Evolutionary conservation across 2,329 filamentous ascomycete species (phyloP).

Genomic region (Didymella pinodella): DNA sequence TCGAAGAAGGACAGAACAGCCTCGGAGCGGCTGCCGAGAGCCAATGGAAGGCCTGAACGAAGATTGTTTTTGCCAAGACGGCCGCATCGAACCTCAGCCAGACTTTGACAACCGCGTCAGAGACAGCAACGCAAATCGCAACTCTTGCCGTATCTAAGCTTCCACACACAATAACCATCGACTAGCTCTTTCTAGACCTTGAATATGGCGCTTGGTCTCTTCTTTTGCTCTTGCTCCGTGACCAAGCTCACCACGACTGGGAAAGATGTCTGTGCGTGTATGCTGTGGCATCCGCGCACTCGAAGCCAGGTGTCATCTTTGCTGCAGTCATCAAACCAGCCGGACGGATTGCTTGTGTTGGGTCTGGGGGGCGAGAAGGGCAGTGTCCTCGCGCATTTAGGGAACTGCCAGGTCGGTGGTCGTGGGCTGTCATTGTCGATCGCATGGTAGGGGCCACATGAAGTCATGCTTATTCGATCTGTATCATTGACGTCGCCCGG

Average conservation of each 20-base stretch:
- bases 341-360: background rate
- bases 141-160: conserved; percentile 20
- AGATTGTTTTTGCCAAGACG: conserved; percentile 17
- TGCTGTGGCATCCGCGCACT: conserved; percentile 1
- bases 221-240: conserved; percentile 2
- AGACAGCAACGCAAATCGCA: conserved; percentile 19
- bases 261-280: conserved; percentile 20
- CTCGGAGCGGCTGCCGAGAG: conserved; percentile 4
- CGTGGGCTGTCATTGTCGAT: background rate
- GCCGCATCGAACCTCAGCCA: conserved; percentile 21
- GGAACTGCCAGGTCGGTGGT: background rate
- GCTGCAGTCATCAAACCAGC: background rate
- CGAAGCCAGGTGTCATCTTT: conserved; percentile 15
- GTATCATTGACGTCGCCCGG: conserved; percentile 11
- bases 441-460: conserved; percentile 9
- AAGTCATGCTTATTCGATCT: background rate
- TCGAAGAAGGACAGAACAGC: background rate
- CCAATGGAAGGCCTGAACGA: conserved; percentile 15
- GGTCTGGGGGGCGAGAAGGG: background rate
- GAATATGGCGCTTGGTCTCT: conserved; percentile 2
- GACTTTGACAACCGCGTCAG: conserved; percentile 18
- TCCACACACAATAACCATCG: background rate
- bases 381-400: background rate
- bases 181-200: conserved; percentile 21
- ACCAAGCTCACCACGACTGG: conserved; percentile 4